These are phyloP conservation scores for Aspergillus ellipticus DNA, from an alignment of 495 filamentous ascomycete genomes.

Conservation along the genomic window DNA sequence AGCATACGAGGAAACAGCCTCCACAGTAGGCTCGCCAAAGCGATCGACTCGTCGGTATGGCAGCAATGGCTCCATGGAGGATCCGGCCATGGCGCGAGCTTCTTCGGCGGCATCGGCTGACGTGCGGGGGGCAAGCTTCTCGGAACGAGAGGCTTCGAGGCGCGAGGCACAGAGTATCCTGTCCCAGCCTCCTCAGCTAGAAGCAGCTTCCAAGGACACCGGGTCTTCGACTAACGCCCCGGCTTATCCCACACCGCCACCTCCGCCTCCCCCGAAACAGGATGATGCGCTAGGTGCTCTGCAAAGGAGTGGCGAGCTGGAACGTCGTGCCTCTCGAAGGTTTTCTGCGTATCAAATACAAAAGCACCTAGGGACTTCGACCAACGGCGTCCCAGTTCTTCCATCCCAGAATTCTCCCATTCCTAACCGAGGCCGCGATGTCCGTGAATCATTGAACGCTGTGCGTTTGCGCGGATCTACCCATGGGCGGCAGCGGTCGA, in stretches of 20 bases:
- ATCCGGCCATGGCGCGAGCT: conserved; percentile 42
- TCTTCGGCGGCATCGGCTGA: conserved; percentile 33
- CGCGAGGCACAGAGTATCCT: conserved; percentile 48
- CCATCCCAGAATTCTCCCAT: conserved; percentile 82
- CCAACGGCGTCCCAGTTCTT: conserved; percentile 80
- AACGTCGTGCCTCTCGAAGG: conserved; percentile 83
- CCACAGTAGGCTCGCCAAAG: conserved; percentile 32
- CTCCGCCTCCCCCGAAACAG: conserved; percentile 74
- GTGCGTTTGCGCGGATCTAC: conserved; percentile 73
- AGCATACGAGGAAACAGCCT: conserved; percentile 59
- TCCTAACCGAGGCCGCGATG: conserved; percentile 84
- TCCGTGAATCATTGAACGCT: conserved; percentile 87
- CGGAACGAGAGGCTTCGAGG: conserved; percentile 43
- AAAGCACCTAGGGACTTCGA: conserved; percentile 78
- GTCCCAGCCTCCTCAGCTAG: conserved; percentile 58
- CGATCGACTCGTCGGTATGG: conserved; percentile 47
- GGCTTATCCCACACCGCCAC: conserved; percentile 58
- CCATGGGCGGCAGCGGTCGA: conserved; percentile 61
- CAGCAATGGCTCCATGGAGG: conserved; percentile 47
- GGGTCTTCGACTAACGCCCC: conserved; percentile 31
- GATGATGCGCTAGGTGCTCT: conserved; percentile 89
- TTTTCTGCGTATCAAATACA: conserved; percentile 96
- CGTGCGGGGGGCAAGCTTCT: conserved; percentile 28
- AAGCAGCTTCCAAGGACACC: conserved; percentile 37
- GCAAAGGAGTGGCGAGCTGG: conserved; percentile 87